These are phyloP conservation scores for Pseudoturritis turrita DNA, from an alignment of 345 rosid species.

Conservation along the genomic window DNA sequence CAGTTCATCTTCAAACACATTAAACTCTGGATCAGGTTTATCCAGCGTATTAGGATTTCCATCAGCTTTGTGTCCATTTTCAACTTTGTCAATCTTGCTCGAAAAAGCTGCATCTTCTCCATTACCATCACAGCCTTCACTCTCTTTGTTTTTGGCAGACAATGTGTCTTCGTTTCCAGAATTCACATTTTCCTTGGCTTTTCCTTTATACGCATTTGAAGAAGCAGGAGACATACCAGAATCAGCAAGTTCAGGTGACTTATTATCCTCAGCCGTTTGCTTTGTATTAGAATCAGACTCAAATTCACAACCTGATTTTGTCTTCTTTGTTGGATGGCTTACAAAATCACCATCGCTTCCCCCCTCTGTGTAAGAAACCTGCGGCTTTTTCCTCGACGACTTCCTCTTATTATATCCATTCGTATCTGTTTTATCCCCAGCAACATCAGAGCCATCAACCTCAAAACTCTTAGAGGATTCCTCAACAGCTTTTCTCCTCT, in stretches of 20 bases:
- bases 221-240: conserved; percentile 28
- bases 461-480: conserved; percentile 40
- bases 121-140: conserved; percentile 19
- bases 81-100: conserved; percentile 19
- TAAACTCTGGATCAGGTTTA: conserved; percentile 60
- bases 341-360: conserved; percentile 34
- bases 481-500: conserved; percentile 35
- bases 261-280: conserved; percentile 15
- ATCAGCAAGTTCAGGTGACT: conserved; percentile 19
- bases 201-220: conserved; percentile 23
- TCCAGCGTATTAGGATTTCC: conserved; percentile 10
- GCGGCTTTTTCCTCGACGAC: conserved; percentile 51
- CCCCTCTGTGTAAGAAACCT: conserved; percentile 30
- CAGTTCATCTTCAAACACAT: conserved; percentile 48
- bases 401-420: conserved; percentile 34
- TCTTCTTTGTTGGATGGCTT: conserved; percentile 37
- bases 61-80: conserved; percentile 19
- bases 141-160: conserved; percentile 27
- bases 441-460: conserved; percentile 27
- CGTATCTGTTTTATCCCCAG: conserved; percentile 15
- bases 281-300: conserved; percentile 7
- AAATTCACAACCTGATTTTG: conserved; percentile 20
- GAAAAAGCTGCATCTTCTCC: conserved; percentile 29
- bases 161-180: conserved; percentile 19
- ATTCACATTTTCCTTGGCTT: conserved; percentile 17